Conservation (phyloP, 139 green algal genomes). For the Chlorella ohadii region DNA sequence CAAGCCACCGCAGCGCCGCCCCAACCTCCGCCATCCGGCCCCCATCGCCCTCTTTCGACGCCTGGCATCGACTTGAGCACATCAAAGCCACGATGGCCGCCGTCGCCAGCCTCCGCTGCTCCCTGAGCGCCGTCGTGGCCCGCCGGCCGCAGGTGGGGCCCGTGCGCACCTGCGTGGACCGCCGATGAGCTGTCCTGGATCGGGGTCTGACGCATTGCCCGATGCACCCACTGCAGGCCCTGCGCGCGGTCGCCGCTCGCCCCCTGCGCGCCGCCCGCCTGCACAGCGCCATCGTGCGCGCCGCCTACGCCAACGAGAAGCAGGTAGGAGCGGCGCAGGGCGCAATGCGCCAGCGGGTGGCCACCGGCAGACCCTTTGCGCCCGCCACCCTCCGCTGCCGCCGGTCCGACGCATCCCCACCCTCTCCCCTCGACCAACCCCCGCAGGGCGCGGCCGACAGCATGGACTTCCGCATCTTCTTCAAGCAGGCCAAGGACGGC, state of each 20-base stretch:
- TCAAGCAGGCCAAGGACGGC: slow-evolving; percentile 70
- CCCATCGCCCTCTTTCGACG: too few relatives aligned
- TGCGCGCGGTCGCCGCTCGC: not conserved
- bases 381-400: not conserved
- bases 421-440: not conserved
- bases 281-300: slow-evolving; percentile 22
- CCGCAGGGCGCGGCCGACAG: slow-evolving; percentile 72
- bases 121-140: not conserved
- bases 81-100: not conserved
- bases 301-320: slow-evolving; percentile 29
- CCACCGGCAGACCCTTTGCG: not conserved
- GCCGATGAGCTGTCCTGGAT: too few relatives aligned
- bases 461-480: slow-evolving; percentile 90
- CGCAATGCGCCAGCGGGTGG: not conserved
- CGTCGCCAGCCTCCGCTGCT: not conserved
- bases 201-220: too few relatives aligned
- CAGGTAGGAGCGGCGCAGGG: not conserved
- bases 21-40: too few relatives aligned
- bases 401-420: not conserved
- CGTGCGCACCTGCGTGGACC: too few relatives aligned
- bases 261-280: slow-evolving; percentile 9
- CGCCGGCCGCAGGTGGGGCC: not conserved
- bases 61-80: too few relatives aligned
- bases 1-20: too few relatives aligned
- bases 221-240: not conserved